Conservation (phyloP, 1,284 basidiomycete genomes). For the Fomitopsis schrenkii region DNA sequence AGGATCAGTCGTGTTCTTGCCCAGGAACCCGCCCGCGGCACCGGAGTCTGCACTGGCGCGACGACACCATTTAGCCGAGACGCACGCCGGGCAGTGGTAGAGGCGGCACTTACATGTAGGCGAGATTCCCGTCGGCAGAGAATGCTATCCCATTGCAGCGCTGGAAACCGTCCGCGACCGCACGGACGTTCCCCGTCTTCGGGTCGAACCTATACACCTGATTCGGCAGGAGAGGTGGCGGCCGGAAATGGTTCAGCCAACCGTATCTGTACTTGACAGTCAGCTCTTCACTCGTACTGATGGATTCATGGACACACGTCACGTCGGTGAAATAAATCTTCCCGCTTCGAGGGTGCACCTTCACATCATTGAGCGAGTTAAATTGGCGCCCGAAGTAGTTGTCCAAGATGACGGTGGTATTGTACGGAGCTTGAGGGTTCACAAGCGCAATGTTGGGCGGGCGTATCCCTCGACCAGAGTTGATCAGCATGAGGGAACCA, state of each 20-base stretch:
- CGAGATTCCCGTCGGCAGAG: constrained; percentile 53
- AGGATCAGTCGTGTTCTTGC: constrained; percentile 58
- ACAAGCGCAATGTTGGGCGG: constrained; percentile 65
- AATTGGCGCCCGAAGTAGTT: constrained; percentile 70
- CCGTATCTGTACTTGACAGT: constrained; percentile 47
- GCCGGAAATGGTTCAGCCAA: constrained; percentile 61
- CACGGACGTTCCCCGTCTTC: constrained; percentile 55
- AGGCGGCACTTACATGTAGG: constrained; percentile 54
- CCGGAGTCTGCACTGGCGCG: constrained; percentile 62
- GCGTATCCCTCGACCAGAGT: constrained; percentile 59
- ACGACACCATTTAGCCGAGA: constrained; percentile 18
- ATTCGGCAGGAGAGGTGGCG: constrained; percentile 56
- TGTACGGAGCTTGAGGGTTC: constrained; percentile 54
- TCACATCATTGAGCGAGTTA: constrained; percentile 78
- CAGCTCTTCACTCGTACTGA: not conserved
- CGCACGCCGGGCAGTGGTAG: too few species aligned
- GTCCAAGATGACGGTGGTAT: constrained; percentile 29
- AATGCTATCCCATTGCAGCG: constrained; percentile 68
- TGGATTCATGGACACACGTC: constrained; percentile 33
- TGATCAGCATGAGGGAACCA: constrained; percentile 59
- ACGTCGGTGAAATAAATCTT: constrained; percentile 72
- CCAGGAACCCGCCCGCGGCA: constrained; percentile 40
- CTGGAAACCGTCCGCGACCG: constrained; percentile 68
- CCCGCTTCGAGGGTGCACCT: constrained; percentile 61
- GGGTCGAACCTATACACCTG: constrained; percentile 76